Conservation (phyloP, 495 filamentous ascomycete genomes). For the Pseudoneurospora amorphoporcata region DNA sequence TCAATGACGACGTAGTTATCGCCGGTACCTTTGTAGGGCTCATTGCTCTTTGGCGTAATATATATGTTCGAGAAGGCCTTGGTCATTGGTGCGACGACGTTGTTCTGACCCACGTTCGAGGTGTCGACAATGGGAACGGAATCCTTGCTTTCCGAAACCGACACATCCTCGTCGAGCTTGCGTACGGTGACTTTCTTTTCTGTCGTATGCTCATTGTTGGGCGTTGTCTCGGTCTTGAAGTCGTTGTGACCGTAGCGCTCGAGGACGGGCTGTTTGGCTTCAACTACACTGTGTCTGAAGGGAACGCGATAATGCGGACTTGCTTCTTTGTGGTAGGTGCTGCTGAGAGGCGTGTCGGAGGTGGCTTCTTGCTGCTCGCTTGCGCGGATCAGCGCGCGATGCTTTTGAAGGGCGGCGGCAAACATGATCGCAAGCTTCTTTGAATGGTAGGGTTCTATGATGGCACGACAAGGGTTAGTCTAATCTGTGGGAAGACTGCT, state of each 20-base stretch:
- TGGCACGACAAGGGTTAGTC: not conserved
- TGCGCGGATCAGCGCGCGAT: not conserved
- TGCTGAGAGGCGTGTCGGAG: fast-evolving
- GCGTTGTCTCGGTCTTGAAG: no score
- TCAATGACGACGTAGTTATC: no score
- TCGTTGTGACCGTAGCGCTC: not conserved
- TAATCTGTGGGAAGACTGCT: not conserved
- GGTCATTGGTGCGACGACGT: not conserved
- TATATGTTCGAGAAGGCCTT: not conserved
- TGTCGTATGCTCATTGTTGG: no score
- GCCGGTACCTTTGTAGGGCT: not conserved
- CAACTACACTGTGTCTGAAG: no score
- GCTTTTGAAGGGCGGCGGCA: not conserved
- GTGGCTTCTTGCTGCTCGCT: not conserved
- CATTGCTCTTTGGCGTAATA: not conserved
- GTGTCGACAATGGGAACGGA: not conserved
- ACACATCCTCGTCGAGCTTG: not conserved
- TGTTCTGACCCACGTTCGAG: not conserved
- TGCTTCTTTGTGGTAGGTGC: not conserved
- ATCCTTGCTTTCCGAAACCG: not conserved
- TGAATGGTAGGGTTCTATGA: not conserved
- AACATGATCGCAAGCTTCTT: not conserved
- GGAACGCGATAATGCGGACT: not conserved
- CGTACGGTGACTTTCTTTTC: no score
- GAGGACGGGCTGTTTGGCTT: no score